These are phyloP conservation scores for Candida glaebosa DNA, from an alignment of 805 yeast species.

Conservation along the genomic window DNA sequence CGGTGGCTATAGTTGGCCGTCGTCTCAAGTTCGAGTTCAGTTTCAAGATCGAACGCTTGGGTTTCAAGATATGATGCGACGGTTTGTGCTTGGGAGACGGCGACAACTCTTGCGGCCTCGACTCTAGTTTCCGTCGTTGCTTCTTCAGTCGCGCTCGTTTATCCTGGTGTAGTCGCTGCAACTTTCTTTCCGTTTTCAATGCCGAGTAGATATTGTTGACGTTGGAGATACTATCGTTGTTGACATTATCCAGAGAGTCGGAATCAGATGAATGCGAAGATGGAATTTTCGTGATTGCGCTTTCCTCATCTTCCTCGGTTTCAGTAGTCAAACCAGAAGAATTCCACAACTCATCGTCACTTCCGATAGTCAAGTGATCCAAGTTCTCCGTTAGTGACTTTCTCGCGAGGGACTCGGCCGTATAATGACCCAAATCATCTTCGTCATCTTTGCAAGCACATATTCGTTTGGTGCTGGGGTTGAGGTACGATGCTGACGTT, in stretches of 20 bases:
- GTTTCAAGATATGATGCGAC: conserved; percentile 38
- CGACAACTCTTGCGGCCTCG: conserved; percentile 12
- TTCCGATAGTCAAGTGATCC: conserved; percentile 12
- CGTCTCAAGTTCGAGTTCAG: conserved; percentile 1
- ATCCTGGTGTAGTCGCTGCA: conserved; percentile 5
- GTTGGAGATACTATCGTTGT: conserved; percentile 9
- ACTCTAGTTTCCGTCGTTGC: background rate
- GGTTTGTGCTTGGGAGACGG: conserved; percentile 42
- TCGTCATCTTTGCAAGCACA: conserved; percentile 7
- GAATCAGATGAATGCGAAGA: conserved; percentile 8
- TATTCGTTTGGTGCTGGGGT: background rate
- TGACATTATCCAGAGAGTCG: conserved; percentile 13
- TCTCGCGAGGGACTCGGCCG: conserved; percentile 9
- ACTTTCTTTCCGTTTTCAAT: conserved; percentile 8
- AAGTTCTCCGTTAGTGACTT: conserved; percentile 7
- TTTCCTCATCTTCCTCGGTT: conserved; percentile 13
- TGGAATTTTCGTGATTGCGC: conserved; percentile 6
- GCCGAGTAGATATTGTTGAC: conserved; percentile 20
- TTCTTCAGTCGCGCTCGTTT: conserved; percentile 2
- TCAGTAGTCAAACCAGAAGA: conserved; percentile 24
- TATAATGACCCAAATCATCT: background rate
- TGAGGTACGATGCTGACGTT: conserved; percentile 18
- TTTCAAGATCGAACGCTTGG: conserved; percentile 40
- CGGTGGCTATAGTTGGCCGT: background rate
- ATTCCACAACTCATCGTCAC: conserved; percentile 20